These are phyloP conservation scores for Stentor roeselii DNA, from an alignment of 73 alveolate genomes.

Conservation along the genomic window DNA sequence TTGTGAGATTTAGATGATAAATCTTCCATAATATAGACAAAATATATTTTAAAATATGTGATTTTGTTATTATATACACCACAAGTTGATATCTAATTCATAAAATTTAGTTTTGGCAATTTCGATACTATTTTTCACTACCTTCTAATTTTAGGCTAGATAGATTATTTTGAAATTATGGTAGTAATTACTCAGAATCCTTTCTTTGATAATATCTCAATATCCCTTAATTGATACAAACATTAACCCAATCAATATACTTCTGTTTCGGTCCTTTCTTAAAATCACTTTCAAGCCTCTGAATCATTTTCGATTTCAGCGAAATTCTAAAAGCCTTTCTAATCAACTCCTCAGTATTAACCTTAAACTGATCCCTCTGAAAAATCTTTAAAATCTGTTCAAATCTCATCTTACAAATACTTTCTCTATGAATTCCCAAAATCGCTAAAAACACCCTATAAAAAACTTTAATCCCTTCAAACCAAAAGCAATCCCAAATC, in stretches of 20 bases:
- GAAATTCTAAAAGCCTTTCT: conserved; percentile 9
- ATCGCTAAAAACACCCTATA: neutral
- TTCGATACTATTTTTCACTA: neutral
- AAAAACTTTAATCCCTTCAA: conserved; percentile 19
- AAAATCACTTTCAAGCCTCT: conserved; percentile 1
- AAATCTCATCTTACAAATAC: neutral
- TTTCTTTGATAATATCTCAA: neutral
- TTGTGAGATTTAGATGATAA: too few species aligned
- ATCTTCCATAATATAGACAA: too few species aligned
- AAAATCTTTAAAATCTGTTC: neutral
- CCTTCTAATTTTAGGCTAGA: neutral
- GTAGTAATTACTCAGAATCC: neutral
- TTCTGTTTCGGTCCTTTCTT: conserved; percentile 10
- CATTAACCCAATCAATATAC: neutral
- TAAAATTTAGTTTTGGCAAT: neutral
- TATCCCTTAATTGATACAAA: too few species aligned
- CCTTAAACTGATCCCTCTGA: neutral
- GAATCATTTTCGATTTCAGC: neutral
- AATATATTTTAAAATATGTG: too few species aligned
- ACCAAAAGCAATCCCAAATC: conserved; percentile 2
- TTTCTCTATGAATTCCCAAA: neutral
- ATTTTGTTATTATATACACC: too few species aligned
- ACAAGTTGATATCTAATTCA: too few species aligned
- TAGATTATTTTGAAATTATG: neutral
- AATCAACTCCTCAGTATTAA: conserved; percentile 2